These are phyloP conservation scores for Coprinopsis strossmayeri DNA, from an alignment of 768 basidiomycete genomes.

Conservation along the genomic window DNA sequence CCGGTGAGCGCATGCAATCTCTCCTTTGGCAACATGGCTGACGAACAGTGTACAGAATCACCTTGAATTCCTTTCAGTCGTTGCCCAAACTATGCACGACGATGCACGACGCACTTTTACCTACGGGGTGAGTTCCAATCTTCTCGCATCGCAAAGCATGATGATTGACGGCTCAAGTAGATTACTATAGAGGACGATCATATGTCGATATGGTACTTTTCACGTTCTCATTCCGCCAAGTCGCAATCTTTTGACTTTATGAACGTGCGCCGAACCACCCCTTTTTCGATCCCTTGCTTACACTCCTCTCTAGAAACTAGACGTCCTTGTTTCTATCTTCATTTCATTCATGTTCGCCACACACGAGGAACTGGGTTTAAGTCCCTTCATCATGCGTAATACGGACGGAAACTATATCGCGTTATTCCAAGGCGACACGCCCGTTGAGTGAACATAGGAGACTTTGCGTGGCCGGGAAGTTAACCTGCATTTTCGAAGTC, in stretches of 20 bases:
- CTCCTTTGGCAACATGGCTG: no score
- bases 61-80: not conserved
- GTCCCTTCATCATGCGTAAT: not conserved
- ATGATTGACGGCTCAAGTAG: not conserved
- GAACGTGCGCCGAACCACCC: not conserved
- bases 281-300: not conserved
- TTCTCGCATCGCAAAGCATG: not conserved
- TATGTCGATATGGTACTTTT: conserved; percentile 6
- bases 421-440: not conserved
- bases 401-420: not conserved
- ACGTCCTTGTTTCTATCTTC: not conserved
- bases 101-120: conserved; percentile 1
- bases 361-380: not conserved
- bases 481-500: not conserved
- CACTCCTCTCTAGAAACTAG: not conserved
- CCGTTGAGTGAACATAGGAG: not conserved
- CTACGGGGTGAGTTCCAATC: not conserved
- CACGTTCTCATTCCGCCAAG: conserved; percentile 3
- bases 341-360: not conserved
- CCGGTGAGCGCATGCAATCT: no score
- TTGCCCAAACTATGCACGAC: conserved; percentile 1
- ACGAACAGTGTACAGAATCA: not conserved
- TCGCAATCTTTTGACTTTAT: not conserved
- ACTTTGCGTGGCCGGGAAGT: conserved; percentile 6
- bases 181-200: not conserved